Percentiles rank a stretch among this genome's conserved stretches.
phyloP scores from a whole-genome alignment of 495 filamentous ascomycete genomes.

The Elasticomyces elasticus region DNA sequence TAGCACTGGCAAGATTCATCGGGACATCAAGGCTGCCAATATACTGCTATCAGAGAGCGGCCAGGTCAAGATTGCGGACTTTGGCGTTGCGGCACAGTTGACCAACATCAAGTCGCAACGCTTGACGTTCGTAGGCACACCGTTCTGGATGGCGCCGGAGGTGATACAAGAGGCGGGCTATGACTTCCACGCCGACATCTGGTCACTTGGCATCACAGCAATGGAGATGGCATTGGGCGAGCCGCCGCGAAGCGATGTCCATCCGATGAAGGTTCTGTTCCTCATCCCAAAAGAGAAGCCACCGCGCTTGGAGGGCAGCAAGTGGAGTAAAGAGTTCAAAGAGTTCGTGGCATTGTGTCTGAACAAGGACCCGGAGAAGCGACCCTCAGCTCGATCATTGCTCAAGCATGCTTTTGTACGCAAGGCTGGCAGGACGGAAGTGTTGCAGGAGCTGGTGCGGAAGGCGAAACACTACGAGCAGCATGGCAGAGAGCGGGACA shows the following conservation, averaged over 20 bases:
- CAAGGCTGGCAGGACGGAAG: constrained; percentile 71
- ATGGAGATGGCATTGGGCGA: constrained; percentile 90
- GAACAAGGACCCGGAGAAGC: constrained; percentile 74
- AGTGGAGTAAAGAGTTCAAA: constrained; percentile 83
- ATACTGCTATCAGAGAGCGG: constrained; percentile 60
- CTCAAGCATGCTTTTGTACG: constrained; percentile 82
- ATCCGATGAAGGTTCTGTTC: constrained; percentile 99
- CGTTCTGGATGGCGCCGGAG: constrained; percentile 99
- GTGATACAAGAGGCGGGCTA: constrained; percentile 96
- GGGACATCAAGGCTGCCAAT: constrained; percentile 69
- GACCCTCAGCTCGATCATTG: constrained; percentile 82
- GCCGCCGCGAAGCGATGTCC: constrained; percentile 78
- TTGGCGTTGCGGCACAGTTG: constrained; percentile 92
- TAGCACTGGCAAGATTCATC: constrained; percentile 85
- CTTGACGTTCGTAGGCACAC: constrained; percentile 97
- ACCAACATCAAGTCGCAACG: constrained; percentile 97
- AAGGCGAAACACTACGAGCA: constrained; percentile 42
- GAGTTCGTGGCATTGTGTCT: constrained; percentile 87
- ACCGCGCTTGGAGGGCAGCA: constrained; percentile 69
- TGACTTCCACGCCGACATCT: constrained; percentile 95
- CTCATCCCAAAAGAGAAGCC: constrained; percentile 87
- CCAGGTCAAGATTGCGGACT: constrained; percentile 94
- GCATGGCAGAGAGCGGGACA: constrained; percentile 58
- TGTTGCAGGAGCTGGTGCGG: constrained; percentile 77
- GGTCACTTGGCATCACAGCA: constrained; percentile 93